Evolutionary conservation across 352 stramenopile genomes (phyloP).

Genomic region (Globisporangium paddicum): DNA sequence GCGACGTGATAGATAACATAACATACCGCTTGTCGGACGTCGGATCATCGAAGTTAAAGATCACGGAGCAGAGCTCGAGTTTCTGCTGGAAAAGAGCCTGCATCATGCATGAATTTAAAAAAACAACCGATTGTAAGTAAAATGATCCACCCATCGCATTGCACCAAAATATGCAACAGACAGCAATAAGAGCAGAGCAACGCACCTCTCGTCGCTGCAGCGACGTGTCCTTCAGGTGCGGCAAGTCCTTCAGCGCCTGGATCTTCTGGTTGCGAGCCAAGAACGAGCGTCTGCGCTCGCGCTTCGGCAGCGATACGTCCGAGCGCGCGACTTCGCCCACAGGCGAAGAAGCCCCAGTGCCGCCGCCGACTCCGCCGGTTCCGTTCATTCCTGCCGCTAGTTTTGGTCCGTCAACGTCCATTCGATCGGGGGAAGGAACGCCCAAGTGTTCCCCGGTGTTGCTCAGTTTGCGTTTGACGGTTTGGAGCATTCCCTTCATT

Average conservation of each 20-base stretch:
- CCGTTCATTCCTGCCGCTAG: conserved; percentile 15
- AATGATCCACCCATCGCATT: background rate
- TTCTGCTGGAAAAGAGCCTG: conserved; percentile 96
- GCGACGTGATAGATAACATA: background rate
- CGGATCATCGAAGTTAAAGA: conserved; percentile 97
- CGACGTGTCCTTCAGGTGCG: conserved; percentile 82
- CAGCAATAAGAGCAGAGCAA: background rate
- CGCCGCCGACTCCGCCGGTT: conserved; percentile 5
- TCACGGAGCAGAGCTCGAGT: conserved; percentile 93
- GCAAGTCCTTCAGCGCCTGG: conserved; percentile 79
- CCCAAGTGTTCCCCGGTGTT: conserved; percentile 71
- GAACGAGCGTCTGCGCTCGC: conserved; percentile 77
- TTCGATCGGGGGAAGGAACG: conserved; percentile 45
- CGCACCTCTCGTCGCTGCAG: conserved; percentile 64
- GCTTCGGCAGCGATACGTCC: conserved; percentile 79
- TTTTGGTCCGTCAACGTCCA: conserved; percentile 54
- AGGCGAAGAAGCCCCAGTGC: conserved; percentile 31
- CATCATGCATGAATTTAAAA: background rate
- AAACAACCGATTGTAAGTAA: conserved; percentile 4
- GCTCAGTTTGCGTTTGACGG: conserved; percentile 85
- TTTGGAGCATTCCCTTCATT: conserved; percentile 90
- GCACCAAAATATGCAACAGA: background rate
- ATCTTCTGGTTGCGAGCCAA: conserved; percentile 85
- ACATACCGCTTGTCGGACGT: conserved; percentile 89
- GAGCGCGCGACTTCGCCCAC: conserved; percentile 71